These are phyloP conservation scores for Chaetomiaceae sp. DNA, from an alignment of 2,329 filamentous ascomycete genomes.

Conservation along the genomic window DNA sequence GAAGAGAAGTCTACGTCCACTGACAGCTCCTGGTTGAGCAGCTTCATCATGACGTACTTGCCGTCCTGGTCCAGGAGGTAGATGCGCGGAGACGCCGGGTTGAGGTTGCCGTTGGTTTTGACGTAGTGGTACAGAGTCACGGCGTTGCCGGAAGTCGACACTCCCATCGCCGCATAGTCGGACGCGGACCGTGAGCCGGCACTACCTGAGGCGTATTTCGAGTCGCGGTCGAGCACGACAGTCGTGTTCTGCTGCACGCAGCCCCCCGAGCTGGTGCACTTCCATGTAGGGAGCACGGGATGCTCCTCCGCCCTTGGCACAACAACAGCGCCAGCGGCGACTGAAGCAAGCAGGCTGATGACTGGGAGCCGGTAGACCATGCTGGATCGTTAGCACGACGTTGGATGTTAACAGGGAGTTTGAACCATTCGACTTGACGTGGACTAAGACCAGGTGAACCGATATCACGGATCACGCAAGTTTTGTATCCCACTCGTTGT, in stretches of 20 bases:
- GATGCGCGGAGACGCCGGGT: slow-evolving; percentile 7
- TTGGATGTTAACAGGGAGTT: too few relatives aligned
- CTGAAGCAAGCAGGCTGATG: neutral
- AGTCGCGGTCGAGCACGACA: neutral
- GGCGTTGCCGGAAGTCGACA: slow-evolving; percentile 9
- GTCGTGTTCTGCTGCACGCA: neutral
- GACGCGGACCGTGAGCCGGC: neutral
- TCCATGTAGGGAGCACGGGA: neutral
- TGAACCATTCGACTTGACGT: too few relatives aligned
- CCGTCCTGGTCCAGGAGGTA: slow-evolving; percentile 15
- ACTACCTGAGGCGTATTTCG: neutral
- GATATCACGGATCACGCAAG: too few relatives aligned
- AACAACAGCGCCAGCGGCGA: neutral
- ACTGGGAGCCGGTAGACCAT: neutral
- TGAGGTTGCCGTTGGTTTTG: neutral
- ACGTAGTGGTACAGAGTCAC: slow-evolving; percentile 10
- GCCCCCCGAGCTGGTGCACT: neutral
- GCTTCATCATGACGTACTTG: slow-evolving; percentile 13
- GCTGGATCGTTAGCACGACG: neutral
- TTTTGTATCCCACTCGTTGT: too few relatives aligned
- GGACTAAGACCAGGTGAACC: too few relatives aligned
- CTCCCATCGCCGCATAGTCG: slow-evolving; percentile 9
- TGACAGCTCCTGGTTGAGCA: slow-evolving; percentile 14
- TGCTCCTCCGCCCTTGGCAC: neutral
- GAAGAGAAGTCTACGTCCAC: slow-evolving; percentile 17